Conservation (phyloP, 1,284 basidiomycete species). For the Irpex sp. region DNA sequence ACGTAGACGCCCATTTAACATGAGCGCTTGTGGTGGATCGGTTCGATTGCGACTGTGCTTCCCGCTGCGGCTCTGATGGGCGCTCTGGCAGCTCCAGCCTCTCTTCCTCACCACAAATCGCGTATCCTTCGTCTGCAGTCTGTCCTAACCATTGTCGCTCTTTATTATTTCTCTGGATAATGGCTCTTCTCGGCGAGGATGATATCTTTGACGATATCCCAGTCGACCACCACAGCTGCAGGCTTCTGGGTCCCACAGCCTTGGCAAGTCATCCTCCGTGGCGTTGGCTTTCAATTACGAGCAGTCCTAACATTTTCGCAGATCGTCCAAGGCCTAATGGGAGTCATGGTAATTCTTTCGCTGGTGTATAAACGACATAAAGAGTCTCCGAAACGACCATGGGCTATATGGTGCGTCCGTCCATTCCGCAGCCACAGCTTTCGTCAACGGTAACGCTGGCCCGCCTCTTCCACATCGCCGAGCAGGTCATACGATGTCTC, state of each 20-base stretch:
- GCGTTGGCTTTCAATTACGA: slow-evolving; percentile 8
- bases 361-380: slow-evolving; percentile 87
- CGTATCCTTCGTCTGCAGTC: not conserved
- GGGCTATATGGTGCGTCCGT: slow-evolving; percentile 82
- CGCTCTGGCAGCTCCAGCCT: not conserved
- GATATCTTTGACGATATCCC: slow-evolving; percentile 14
- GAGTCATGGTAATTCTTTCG: slow-evolving; percentile 81
- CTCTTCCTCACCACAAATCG: not conserved
- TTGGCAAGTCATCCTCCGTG: slow-evolving; percentile 19
- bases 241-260: slow-evolving; percentile 30
- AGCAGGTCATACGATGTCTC: slow-evolving; percentile 82
- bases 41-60: not conserved
- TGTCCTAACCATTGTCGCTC: slow-evolving; percentile 8
- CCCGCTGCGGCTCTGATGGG: not conserved
- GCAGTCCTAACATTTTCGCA: slow-evolving; percentile 24
- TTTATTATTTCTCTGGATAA: slow-evolving; percentile 7
- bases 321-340: slow-evolving; percentile 84
- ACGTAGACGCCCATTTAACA: not conserved
- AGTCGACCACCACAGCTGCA: slow-evolving; percentile 24
- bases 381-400: slow-evolving; percentile 82
- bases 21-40: not conserved
- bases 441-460: not conserved
- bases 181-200: slow-evolving; percentile 12
- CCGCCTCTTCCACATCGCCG: not conserved
- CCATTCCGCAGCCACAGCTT: not conserved